Base-by-base conservation (phyloP, 176 grass and related monocot species). In the Rhynchospora tenuis region DNA sequence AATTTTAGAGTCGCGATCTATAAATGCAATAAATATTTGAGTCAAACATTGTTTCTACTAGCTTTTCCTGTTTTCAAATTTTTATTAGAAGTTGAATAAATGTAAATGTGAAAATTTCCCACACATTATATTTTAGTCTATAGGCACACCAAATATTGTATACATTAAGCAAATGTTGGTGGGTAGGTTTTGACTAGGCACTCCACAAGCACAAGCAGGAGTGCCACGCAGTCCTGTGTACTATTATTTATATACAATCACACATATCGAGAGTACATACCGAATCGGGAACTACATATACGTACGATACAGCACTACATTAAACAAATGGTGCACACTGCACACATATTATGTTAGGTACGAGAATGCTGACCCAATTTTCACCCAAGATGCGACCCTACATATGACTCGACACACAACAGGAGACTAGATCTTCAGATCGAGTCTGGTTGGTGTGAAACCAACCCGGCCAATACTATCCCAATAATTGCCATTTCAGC, bases 291-390 rank as follows among this genome's bases (percentile, higher is more conserved):
- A 71, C 67, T 71, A 3, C 17, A 17, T 46, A 71, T 45, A 19
- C 38, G 67, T n/a, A 46, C 28, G 12, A 17, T 19, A 69, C 38
- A 68, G 2, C 38, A 72, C 68, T 45, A 71, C 24, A 13, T 16
- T 50, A 47, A 75, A 54, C 23, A 75, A 51, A 51, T 68, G 5
- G 2, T 38, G 33, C 33, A n/a, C 13, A 38, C 38, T 66, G 63
- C 63, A 67, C 17, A 50, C 13, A 73, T 73, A 20, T 73, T 73
- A 73, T 73, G 44, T 73, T 73, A 73, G 70, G 70, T 73, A 73
- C 20, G n/a, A 71, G 67, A 71, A 71, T 71, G 67, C 42, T 47
- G 16, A 22, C 42, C 33, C 10, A 33, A 69, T 69, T 6, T 71
- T 71, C 19, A 47, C 38, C 12, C 19, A 72, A 72, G 20, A 74